Percentiles rank a stretch among this genome's conserved stretches.
phyloP scores from a whole-genome alignment of 2,329 filamentous ascomycete species.

The Sclerotinia borealis region DNA sequence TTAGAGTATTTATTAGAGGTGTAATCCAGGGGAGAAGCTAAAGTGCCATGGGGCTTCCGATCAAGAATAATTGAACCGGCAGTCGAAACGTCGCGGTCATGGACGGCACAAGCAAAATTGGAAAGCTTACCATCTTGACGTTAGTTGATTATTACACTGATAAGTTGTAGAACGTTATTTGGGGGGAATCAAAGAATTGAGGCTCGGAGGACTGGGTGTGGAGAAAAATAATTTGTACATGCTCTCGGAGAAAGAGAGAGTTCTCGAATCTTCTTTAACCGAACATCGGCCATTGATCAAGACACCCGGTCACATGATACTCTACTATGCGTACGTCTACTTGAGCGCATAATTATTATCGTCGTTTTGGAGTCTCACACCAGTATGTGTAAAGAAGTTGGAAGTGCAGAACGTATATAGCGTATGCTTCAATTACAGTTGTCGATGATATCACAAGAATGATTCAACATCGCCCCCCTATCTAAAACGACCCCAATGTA shows the following conservation, averaged over 20 bases:
- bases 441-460: not conserved
- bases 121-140: slow-evolving; percentile 7
- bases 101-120: not conserved
- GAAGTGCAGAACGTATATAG: not conserved
- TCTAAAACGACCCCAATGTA: slow-evolving; percentile 3
- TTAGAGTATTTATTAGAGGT: not conserved
- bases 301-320: slow-evolving; percentile 6
- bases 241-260: not conserved
- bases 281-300: slow-evolving; percentile 12
- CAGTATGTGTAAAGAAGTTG: not conserved
- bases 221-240: slow-evolving; percentile 15
- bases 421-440: slow-evolving; percentile 6
- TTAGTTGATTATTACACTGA: not conserved
- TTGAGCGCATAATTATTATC: not conserved
- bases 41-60: not conserved
- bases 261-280: slow-evolving; percentile 14
- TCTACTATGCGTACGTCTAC: no score
- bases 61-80: not conserved
- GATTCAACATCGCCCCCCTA: not conserved
- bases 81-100: not conserved
- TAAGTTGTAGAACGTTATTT: not conserved
- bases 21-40: not conserved
- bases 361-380: not conserved
- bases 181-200: slow-evolving; percentile 2
- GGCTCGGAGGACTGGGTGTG: slow-evolving; percentile 1